Percentiles rank a stretch among this genome's conserved stretches.
These are phyloP conservation scores for Mrakia hoshinonis DNA, from an alignment of 768 basidiomycete genomes.

Conservation along the genomic window DNA sequence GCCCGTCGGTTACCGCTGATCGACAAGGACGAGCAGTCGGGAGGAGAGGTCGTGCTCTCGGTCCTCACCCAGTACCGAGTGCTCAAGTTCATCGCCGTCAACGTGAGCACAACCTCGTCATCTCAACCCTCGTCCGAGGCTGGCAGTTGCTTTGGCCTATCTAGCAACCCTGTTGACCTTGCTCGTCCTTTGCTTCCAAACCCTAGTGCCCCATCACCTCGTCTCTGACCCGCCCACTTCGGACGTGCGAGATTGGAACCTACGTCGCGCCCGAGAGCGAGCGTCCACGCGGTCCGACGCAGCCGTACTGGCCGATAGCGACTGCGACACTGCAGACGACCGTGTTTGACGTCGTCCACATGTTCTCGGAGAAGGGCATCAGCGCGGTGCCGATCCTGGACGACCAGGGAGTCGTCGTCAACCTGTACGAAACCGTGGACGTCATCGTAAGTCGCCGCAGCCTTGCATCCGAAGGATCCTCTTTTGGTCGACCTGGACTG, in stretches of 20 bases:
- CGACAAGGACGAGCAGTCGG: conserved; percentile 84
- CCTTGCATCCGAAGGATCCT: conserved; percentile 12
- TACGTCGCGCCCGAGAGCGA: conserved; percentile 55
- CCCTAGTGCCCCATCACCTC: conserved; percentile 27
- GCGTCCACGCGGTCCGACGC: conserved; percentile 24
- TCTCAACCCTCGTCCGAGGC: background rate
- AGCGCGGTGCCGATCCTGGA: conserved; percentile 96
- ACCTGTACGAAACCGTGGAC: conserved; percentile 97
- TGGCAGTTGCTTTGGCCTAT: background rate
- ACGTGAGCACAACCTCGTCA: conserved; percentile 56
- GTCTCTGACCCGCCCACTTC: conserved; percentile 62
- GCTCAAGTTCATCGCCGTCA: conserved; percentile 96
- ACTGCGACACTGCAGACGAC: conserved; percentile 83
- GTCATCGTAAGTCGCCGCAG: conserved; percentile 66
- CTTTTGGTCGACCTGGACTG: background rate
- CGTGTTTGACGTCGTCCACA: conserved; percentile 96
- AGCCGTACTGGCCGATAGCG: conserved; percentile 68
- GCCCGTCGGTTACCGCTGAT: conserved; percentile 89
- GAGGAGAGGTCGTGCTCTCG: conserved; percentile 88
- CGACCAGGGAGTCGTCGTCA: conserved; percentile 69
- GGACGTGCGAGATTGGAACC: conserved; percentile 70
- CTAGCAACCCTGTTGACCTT: background rate
- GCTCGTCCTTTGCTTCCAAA: background rate
- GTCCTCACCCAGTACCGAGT: conserved; percentile 96
- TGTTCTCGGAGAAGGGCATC: conserved; percentile 92